Evolutionary conservation across 169 alveolate species (phyloP).

Genomic region (Neospora caninum): DNA sequence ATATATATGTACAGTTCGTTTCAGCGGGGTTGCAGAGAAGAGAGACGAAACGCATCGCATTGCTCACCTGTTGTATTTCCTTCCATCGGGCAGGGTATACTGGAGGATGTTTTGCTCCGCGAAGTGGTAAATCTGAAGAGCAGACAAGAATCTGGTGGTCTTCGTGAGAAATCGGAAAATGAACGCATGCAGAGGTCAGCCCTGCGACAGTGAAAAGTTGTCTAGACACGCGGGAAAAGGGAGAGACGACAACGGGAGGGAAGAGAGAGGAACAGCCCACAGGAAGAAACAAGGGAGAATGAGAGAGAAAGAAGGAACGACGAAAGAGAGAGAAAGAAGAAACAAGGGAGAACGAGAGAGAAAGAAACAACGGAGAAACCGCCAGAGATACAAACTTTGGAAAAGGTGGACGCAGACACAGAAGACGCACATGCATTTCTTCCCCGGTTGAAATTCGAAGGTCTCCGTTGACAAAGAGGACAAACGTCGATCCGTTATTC

Average conservation of each 20-base stretch:
- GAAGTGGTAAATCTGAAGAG: slow-evolving; percentile 11
- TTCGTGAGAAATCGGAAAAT: background rate
- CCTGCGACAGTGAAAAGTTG: no score
- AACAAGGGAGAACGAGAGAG: background rate
- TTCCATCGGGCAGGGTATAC: slow-evolving; percentile 15
- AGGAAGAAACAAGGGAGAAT: no score
- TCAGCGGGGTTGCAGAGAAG: background rate
- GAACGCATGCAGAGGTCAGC: background rate
- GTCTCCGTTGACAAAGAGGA: background rate
- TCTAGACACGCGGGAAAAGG: no score
- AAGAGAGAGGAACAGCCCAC: no score
- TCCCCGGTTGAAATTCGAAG: background rate
- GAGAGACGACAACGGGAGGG: no score
- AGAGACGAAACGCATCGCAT: background rate
- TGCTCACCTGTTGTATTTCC: background rate
- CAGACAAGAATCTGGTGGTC: background rate
- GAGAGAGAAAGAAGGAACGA: no score
- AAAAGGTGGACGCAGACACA: background rate
- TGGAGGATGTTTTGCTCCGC: slow-evolving; percentile 6
- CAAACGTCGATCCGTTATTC: background rate
- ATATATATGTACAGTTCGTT: background rate
- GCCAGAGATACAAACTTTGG: no score
- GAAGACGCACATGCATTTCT: background rate
- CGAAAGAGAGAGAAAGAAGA: background rate
- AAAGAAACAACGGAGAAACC: background rate